Evolutionary conservation across 2,329 filamentous ascomycete genomes (phyloP), one percentile per base, ranked within the genome.

Genomic region (Boeremia lycopersici): DNA sequence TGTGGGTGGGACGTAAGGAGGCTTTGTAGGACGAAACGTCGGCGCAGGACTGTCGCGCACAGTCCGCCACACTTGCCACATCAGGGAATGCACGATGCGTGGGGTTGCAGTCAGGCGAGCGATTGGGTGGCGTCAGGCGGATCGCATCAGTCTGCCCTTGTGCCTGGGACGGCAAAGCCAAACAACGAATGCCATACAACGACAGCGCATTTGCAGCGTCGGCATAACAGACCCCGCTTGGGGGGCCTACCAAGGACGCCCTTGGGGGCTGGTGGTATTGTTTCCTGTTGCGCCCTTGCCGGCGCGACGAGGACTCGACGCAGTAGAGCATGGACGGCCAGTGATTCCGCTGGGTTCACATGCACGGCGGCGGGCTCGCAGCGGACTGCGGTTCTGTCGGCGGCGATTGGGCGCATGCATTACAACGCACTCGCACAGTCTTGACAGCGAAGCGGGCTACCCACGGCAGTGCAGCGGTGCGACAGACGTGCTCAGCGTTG

Each of bases 381-480:
- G 19, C 19, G 19, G 11, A n/a, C n/a, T n/a, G n/a, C n/a, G n/a
- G n/a, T n/a, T n/a, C n/a, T n/a, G n/a, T n/a, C n/a, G 39, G 47
- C 43, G 47, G 30, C 44, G 35, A 50, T 57, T 60, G 54, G 57
- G 34, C 48, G 49, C n/a, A 17, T 47, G 50, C 41, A 25, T 36
- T 43, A 48, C 57, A 60, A 43, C 57, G 48, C 57, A 60, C 49
- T 53, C 45, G 33, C 52, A 39, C 54, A 46, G 33, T 44, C 1
- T 41, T 58, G 58, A 58, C 58, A 61, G 49, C 58, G 44, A 55
- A 61, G 55, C 46, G 26, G 55, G 28, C 55, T 30, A 15, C 39
- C 54, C 40, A 48, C 38, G 45, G 47, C 41, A 38, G 44, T 41
- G 48, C 53, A 45, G 55, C 45, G 23, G 36, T 42, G 35, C 49